Percentiles rank a stretch among this genome's conserved stretches.
These are phyloP conservation scores for Fraxinus excelsior DNA, from an alignment of 257 asterid genomes.

Conservation along the genomic window DNA sequence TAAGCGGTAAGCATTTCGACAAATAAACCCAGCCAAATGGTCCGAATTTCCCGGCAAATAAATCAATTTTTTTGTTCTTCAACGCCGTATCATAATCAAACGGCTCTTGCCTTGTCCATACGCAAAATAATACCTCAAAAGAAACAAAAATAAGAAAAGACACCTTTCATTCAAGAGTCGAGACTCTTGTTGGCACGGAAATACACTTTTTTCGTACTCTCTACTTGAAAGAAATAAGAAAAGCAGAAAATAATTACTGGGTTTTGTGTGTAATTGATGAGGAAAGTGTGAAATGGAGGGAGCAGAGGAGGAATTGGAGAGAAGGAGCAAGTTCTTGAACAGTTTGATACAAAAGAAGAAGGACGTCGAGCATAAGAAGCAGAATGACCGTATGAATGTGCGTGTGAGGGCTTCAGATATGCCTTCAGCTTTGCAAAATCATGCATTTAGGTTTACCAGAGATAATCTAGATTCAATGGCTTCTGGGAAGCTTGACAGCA, in stretches of 20 bases:
- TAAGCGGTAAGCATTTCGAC: neutral
- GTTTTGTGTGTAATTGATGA: slow-evolving; percentile 21
- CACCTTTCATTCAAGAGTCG: slow-evolving; percentile 35
- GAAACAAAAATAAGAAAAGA: slow-evolving; percentile 16
- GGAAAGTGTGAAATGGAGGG: slow-evolving; percentile 55
- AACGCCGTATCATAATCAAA: slow-evolving; percentile 13
- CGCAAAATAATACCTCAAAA: slow-evolving; percentile 23
- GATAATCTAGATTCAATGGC: slow-evolving; percentile 56
- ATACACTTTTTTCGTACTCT: neutral
- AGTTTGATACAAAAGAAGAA: slow-evolving; percentile 69
- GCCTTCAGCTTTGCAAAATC: slow-evolving; percentile 66
- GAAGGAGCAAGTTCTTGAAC: slow-evolving; percentile 85
- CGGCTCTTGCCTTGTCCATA: slow-evolving; percentile 24
- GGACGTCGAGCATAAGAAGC: slow-evolving; percentile 43
- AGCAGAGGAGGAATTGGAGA: slow-evolving; percentile 81
- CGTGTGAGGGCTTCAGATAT: slow-evolving; percentile 81
- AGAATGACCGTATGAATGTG: slow-evolving; percentile 56
- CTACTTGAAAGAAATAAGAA: neutral
- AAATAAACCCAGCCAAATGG: slow-evolving; percentile 3
- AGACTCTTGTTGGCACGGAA: slow-evolving; percentile 25
- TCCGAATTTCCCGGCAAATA: slow-evolving; percentile 8
- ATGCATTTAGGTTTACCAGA: slow-evolving; percentile 62
- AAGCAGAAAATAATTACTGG: neutral
- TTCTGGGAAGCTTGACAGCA: slow-evolving; percentile 64
- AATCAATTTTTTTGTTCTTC: neutral